A percentile compares a stretch with the other conserved stretches of the same genome.
These are phyloP conservation scores for Mycena crocata DNA, from an alignment of 768 basidiomycete genomes.

Conservation along the genomic window DNA sequence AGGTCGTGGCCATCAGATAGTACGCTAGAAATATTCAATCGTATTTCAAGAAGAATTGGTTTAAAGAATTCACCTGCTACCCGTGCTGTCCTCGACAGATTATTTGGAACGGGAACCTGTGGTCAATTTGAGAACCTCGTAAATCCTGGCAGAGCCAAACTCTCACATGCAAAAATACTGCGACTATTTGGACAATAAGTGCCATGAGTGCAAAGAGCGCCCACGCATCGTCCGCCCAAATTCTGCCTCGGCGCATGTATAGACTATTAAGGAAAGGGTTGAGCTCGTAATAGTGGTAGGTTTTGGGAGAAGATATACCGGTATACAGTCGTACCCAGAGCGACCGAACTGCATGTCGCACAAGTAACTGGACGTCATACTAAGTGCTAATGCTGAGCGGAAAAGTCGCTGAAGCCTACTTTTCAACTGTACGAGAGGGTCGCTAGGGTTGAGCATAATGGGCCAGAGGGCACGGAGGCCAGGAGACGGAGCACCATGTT, in stretches of 20 bases:
- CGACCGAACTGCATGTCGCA: constrained; percentile 11
- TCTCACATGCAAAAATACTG: constrained; percentile 16
- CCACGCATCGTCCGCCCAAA: constrained; percentile 15
- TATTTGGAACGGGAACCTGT: constrained; percentile 23
- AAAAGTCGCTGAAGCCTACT: constrained; percentile 1
- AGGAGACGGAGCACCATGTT: too few relatives aligned
- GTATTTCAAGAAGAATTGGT: not conserved
- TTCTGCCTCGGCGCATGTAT: constrained; percentile 5
- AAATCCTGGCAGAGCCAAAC: too few relatives aligned
- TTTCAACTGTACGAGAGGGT: constrained; percentile 16
- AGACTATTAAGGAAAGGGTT: not conserved
- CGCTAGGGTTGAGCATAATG: constrained; percentile 2
- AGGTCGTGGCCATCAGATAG: constrained; percentile 50
- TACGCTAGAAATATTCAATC: constrained; percentile 34
- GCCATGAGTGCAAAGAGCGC: constrained; percentile 10
- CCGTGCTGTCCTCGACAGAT: constrained; percentile 12
- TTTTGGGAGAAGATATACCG: not conserved
- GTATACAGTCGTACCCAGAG: not conserved
- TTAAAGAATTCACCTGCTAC: constrained; percentile 17
- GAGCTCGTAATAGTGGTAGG: not conserved
- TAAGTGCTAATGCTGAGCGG: not conserved
- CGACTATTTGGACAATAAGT: constrained; percentile 3
- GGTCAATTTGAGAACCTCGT: not conserved
- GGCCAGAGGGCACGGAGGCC: not conserved
- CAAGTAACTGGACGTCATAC: constrained; percentile 14